These are phyloP conservation scores for Fibroporia radiculosa DNA, from an alignment of 768 basidiomycete species.

Conservation along the genomic window DNA sequence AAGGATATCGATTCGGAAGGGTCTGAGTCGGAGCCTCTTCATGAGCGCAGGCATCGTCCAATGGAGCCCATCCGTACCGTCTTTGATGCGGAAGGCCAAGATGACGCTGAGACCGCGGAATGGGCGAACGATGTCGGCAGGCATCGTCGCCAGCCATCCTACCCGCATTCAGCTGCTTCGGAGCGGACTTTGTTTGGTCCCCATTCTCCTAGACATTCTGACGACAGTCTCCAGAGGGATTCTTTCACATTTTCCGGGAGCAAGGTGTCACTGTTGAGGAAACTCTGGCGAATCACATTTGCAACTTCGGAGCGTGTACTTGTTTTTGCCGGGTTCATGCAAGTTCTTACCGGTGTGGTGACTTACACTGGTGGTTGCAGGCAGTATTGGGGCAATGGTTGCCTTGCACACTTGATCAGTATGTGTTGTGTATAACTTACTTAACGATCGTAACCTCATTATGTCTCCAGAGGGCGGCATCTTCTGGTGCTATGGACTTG, in stretches of 20 bases:
- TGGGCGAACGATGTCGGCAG: conserved; percentile 44
- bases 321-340: conserved; percentile 63
- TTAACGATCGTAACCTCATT: not conserved
- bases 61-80: conserved; percentile 20
- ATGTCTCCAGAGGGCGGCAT: conserved; percentile 66
- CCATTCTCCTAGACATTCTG: conserved; percentile 44
- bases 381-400: conserved; percentile 68
- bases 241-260: conserved; percentile 8
- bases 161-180: conserved; percentile 38
- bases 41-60: conserved; percentile 14
- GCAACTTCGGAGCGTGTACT: conserved; percentile 52
- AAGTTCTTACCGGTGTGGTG: conserved; percentile 62
- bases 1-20: conserved; percentile 13
- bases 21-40: conserved; percentile 3
- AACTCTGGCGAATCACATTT: conserved; percentile 42
- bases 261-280: conserved; percentile 23
- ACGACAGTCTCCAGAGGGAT: conserved; percentile 47
- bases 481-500: conserved; percentile 87
- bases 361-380: conserved; percentile 87
- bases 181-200: conserved; percentile 46
- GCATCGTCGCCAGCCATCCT: conserved; percentile 30
- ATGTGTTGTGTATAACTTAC: conserved; percentile 19
- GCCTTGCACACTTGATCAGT: conserved; percentile 91
- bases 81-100: conserved; percentile 18
- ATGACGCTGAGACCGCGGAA: conserved; percentile 36